Percentiles rank a stretch among this genome's conserved stretches.
Conservation (phyloP, 2,329 filamentous ascomycete species). For the Cercospora nicotianae region DNA sequence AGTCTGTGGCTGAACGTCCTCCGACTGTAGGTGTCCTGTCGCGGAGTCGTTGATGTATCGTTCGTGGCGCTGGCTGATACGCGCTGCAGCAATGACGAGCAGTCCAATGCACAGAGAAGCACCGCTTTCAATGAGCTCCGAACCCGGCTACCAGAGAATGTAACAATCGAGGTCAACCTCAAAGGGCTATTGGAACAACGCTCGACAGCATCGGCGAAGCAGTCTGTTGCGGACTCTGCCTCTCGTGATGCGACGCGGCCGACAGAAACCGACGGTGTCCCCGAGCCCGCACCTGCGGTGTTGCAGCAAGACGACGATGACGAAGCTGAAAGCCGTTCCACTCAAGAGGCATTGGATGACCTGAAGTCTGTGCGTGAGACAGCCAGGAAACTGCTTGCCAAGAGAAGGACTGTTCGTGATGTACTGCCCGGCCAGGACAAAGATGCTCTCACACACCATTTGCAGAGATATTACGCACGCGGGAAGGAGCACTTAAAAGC, state of each 20-base stretch:
- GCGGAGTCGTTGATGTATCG: neutral
- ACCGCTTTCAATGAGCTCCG: neutral
- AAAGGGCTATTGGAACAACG: neutral
- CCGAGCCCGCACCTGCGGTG: neutral
- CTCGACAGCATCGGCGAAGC: neutral
- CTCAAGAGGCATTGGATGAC: neutral
- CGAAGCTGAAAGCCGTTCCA: neutral
- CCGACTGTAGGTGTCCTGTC: neutral
- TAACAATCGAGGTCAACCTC: neutral
- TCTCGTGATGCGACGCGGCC: neutral
- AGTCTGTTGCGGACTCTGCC: neutral
- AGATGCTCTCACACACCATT: neutral
- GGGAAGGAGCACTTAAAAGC: neutral
- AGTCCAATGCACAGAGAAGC: neutral
- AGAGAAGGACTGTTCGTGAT: neutral
- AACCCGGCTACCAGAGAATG: neutral
- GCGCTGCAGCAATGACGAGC: neutral
- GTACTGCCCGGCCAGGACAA: neutral
- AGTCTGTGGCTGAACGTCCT: conserved; percentile 7
- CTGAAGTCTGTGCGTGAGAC: neutral
- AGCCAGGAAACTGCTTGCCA: neutral
- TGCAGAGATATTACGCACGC: neutral
- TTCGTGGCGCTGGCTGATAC: neutral
- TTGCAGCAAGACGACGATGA: neutral
- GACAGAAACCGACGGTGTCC: neutral